Conservation (phyloP, 2,329 filamentous ascomycete genomes). For the Daldinia sp. region DNA sequence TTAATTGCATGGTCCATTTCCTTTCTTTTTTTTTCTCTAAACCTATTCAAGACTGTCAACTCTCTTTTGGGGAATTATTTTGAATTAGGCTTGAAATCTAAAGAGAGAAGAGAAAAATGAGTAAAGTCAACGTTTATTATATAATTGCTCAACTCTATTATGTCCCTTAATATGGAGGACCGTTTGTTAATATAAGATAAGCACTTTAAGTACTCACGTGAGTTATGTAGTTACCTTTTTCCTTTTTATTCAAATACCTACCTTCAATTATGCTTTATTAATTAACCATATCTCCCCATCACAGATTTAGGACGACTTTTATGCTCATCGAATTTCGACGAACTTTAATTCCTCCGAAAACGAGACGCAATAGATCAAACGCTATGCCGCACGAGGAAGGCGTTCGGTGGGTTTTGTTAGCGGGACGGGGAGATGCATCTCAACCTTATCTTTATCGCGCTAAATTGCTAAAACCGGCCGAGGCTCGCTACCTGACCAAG, state of each 20-base stretch:
- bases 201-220: neutral
- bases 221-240: too few relatives aligned
- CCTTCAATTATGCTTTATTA: neutral
- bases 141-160: neutral
- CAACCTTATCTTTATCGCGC: slow-evolving; percentile 18
- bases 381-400: slow-evolving; percentile 1
- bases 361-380: neutral
- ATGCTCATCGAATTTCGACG: neutral
- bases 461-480: neutral
- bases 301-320: neutral
- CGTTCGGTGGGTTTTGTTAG: neutral
- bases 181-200: neutral
- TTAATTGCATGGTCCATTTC: neutral
- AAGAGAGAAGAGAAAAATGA: neutral
- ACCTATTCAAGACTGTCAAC: neutral
- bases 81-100: neutral
- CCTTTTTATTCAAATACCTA: too few relatives aligned
- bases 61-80: neutral
- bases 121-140: neutral
- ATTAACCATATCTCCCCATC: neutral
- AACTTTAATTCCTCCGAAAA: neutral
- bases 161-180: too few relatives aligned
- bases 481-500: neutral
- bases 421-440: neutral
- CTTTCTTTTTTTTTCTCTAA: neutral